Percentiles rank a stretch among this genome's conserved stretches.
Conservation (phyloP, 805 yeast genomes). For the Nakazawaea siamensis region DNA sequence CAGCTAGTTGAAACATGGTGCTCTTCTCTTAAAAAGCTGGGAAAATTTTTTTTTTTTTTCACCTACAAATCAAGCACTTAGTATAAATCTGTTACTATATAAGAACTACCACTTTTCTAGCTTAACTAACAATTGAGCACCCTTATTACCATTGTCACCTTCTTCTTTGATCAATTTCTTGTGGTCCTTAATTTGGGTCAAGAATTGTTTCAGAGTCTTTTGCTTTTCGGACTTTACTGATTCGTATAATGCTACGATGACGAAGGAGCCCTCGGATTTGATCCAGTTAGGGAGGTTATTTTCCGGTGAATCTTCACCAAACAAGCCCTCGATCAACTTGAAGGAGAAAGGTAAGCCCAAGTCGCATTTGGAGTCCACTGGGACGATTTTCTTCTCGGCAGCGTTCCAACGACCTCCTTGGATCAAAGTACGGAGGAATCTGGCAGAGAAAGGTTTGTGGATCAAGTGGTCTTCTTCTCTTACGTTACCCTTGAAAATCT, state of each 20-base stretch:
- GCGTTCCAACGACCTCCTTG: conserved; percentile 82
- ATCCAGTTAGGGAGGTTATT: conserved; percentile 59
- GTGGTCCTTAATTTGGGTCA: conserved; percentile 43
- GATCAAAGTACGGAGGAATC: conserved; percentile 67
- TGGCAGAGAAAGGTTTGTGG: conserved; percentile 62
- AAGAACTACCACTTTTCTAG: conserved; percentile 14
- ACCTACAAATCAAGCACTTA: neutral
- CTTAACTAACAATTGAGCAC: conserved; percentile 45
- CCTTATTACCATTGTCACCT: conserved; percentile 49
- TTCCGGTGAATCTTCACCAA: conserved; percentile 44
- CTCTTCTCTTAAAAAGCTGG: neutral
- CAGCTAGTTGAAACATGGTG: conserved; percentile 76
- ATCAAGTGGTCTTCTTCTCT: conserved; percentile 59
- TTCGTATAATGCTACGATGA: conserved; percentile 74
- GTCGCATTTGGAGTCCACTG: conserved; percentile 33
- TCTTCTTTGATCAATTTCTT: conserved; percentile 35
- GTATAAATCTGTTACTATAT: neutral
- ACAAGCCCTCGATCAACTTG: conserved; percentile 32
- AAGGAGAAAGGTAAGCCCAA: conserved; percentile 55
- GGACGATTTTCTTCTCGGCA: conserved; percentile 43
- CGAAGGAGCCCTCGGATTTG: conserved; percentile 66
- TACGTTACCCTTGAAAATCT: conserved; percentile 59
- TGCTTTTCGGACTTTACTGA: conserved; percentile 37
- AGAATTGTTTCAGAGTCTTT: conserved; percentile 34
- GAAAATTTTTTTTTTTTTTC: neutral